Evolutionary conservation across 371 early-diverging fungal genomes (phyloP), one percentile per base, ranked within the genome.

Genomic region (Dichotomocladium elegans): DNA sequence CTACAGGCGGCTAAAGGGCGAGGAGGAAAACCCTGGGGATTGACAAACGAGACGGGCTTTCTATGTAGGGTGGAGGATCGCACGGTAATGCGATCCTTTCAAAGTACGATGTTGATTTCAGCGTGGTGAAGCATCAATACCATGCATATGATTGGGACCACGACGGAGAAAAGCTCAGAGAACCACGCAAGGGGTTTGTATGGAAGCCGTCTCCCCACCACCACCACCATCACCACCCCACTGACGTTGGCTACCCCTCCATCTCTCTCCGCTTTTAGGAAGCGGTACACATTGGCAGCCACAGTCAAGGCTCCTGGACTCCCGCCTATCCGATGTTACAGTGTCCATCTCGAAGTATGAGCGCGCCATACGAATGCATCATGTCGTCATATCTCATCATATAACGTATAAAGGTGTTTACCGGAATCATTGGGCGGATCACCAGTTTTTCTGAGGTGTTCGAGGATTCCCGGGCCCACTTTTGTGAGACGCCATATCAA

Each of bases 41-140:
- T n/a, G n/a, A n/a, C n/a, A n/a, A n/a, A n/a, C n/a, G n/a, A n/a
- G n/a, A 4, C 3, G 15, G 10, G 7, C 9, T 21, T 4, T 43
- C 17, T 19, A 25, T 43, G 19, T 62, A 85, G 74, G 92, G 91
- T 19, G 90, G 91, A 9, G 92, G 92, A 3, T 63, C 88, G 2
- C 92, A 92, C 62, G 92, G 90, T 3, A 92, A 91, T 61, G 91
- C 92, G 0, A 87, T 92, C n/a, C 63, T 86, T 35, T 81, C 86
- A 4, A 84, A 77, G 52, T 79, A 80, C 58, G 85, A 86, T 47
- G 63, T 91, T 57, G 68, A 68, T 3, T 80, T 84, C 45, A 61
- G 83, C 15, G 80, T 77, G 3, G 41, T 89, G n/a, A 69, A 81
- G 30, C 90, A 90, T 65, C 66, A 72, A 28, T 77, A 82, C 56